These are phyloP conservation scores for Phaeophleospora eucalypticola DNA, from an alignment of 2,329 filamentous ascomycete species.

Conservation along the genomic window DNA sequence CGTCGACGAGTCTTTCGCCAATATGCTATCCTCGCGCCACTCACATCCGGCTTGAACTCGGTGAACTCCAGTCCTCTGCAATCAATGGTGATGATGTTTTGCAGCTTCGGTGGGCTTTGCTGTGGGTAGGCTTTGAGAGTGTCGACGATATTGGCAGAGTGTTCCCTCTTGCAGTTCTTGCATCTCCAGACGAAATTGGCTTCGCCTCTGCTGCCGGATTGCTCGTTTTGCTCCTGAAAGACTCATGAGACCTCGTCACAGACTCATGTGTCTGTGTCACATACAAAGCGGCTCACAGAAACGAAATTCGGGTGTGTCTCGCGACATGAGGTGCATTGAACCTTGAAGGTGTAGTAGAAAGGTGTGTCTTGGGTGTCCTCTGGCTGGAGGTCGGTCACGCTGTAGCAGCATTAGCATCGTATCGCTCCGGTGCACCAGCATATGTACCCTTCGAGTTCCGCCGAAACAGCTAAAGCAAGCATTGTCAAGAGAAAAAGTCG, in stretches of 20 bases:
- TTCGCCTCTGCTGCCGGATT: slow-evolving; percentile 89
- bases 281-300: slow-evolving; percentile 80
- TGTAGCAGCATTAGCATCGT: slow-evolving; percentile 37
- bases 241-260: not conserved
- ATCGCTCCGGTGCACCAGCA: not conserved
- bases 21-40: slow-evolving; percentile 18
- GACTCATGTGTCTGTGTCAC: slow-evolving; percentile 31
- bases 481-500: slow-evolving; percentile 40
- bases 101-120: slow-evolving; percentile 65
- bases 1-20: not conserved
- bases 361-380: slow-evolving; percentile 74
- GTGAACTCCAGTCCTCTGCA: slow-evolving; percentile 90
- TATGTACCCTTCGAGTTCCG: slow-evolving; percentile 67
- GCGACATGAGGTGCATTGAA: slow-evolving; percentile 96
- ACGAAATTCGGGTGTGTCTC: slow-evolving; percentile 86
- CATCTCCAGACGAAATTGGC: slow-evolving; percentile 99
- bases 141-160: slow-evolving; percentile 77
- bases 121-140: slow-evolving; percentile 69
- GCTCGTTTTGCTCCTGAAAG: slow-evolving; percentile 75
- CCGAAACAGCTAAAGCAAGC: slow-evolving; percentile 63
- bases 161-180: slow-evolving; percentile 94
- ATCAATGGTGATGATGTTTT: slow-evolving; percentile 85
- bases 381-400: slow-evolving; percentile 85
- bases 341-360: slow-evolving; percentile 97
- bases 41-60: slow-evolving; percentile 84